Base-by-base conservation (phyloP, 352 stramenopile genomes). In the Phytophthora europaea region DNA sequence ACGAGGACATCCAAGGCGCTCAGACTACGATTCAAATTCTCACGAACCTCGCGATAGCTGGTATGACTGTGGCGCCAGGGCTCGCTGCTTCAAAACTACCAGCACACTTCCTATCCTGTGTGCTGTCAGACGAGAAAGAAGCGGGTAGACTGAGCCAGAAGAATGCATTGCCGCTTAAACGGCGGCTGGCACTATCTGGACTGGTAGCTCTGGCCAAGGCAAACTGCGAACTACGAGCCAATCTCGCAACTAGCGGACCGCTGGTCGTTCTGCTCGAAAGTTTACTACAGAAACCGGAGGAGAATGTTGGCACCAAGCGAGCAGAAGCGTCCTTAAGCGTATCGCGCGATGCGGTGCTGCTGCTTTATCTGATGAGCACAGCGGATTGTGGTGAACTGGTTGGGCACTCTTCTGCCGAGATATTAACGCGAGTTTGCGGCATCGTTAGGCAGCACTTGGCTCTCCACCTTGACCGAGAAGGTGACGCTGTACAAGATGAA, bases 11-110 rank as follows among this genome's bases (percentile, higher is more conserved):
- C 7, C 56, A 69, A 69, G 72, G 61, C 13, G 72, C 67, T 34
- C 33, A 75, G 18, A 79, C 56, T 15, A 89, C 79, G 0, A 69
- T 91, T 33, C 70, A 89, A 65, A 87, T 85, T 45, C 77, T 93
- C 7, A 72, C 72, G 0, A 90, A 90, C 53, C 54, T 93, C 15
- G 69, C 83, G 1, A 36, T 59, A 7, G 76, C 77, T 26, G 70
- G 67, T 5, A 26, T 73, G 47, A 28, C 47, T 16, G 79, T 83
- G 12, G 73, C 61, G 7, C 53, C 65, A 1, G 62, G 71, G 8
- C 58, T 93, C 18, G 51, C 78, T 9, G 66, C 73, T 9, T 79
- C 67, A 16, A 91, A 89, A 56, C 59, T 91, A 18, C 82, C 85
- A 20, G 78, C 78, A 16, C 73, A 90, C 34, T 87, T 88, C 45